A percentile compares a stretch with the other conserved stretches of the same genome.
These are phyloP conservation scores for Entomortierella chlamydospora DNA, from an alignment of 192 early-diverging fungal species.

Conservation along the genomic window DNA sequence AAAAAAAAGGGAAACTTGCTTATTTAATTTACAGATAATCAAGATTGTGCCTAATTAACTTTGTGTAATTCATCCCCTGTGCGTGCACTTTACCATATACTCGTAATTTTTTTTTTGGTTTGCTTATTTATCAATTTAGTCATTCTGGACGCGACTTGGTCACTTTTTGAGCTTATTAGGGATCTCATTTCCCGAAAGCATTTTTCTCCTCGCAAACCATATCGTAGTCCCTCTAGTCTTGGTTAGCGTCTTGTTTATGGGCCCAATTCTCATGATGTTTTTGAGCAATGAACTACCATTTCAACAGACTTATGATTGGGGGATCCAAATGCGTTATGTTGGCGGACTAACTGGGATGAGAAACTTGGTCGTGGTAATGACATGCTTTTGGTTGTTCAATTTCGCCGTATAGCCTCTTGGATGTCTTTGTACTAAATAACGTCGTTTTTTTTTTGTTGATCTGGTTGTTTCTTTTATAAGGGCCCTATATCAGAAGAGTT, in stretches of 20 bases:
- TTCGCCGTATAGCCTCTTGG: no score
- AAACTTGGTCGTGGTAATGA: conserved; percentile 27
- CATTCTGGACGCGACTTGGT: conserved; percentile 19
- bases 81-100: no score
- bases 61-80: no score
- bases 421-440: not conserved
- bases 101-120: not conserved
- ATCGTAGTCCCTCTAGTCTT: conserved; percentile 56
- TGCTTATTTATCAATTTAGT: not conserved
- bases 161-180: conserved; percentile 35
- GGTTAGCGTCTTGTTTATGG: conserved; percentile 66
- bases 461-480: not conserved
- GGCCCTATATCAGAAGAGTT: conserved; percentile 9
- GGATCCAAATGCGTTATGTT: conserved; percentile 13
- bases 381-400: no score
- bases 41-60: no score
- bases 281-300: conserved; percentile 60
- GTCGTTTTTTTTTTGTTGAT: no score
- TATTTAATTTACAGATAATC: no score
- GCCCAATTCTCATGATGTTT: conserved; percentile 63
- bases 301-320: conserved; percentile 51
- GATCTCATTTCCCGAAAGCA: conserved; percentile 34
- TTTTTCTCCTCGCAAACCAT: conserved; percentile 38
- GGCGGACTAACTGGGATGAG: conserved; percentile 18
- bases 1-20: no score